Evolutionary conservation across 495 filamentous ascomycete species (phyloP), one percentile per base, ranked within the genome.

Genomic region (Xanthoparmelia taractica): DNA sequence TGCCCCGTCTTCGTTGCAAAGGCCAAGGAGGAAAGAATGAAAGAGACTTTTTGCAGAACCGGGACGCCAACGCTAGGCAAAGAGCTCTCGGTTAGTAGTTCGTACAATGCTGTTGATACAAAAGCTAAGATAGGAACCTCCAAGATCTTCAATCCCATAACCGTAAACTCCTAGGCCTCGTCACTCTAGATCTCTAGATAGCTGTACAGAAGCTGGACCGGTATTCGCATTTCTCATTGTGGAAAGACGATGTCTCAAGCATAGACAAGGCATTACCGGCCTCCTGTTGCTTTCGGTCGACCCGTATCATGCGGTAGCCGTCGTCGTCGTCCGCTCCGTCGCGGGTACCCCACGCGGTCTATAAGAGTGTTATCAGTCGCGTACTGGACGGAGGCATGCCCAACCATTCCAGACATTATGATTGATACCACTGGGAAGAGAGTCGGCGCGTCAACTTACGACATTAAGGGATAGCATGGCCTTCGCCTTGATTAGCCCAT

Each of bases 401-500:
- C 41, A 45, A 34, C 15, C 29, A 17, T 38, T 25, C 27, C 1
- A 29, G 11, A 48, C 25, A 58, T 43, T 20, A 52, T 34, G 20
- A 18, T 36, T 40, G 40, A 41, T 15, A 45, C n/a, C n/a, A n/a
- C 11, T 12, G 36, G 43, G 15, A 58, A 48, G 12, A 38, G 65
- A 23, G 54, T 17, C 27, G 23, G 57, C 31, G 33, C 27, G 5
- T 15, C 2, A 4, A 79, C 84, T 77, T 78, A 89, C 87, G 76
- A 85, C 80, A 72, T 86, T 84, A 31, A 89, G 77, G 54, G 89
- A 91, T 59, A 82, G 76, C 54, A 86, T 77, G 5, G 89, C 87
- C 65, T 88, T 89, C 60, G 91, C 77, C 76, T 92, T 92, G 75
- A 92, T 85, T 37, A 85, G 71, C 36, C 87, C 87, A 72, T 91